phyloP scores from a whole-genome alignment of 2,329 filamentous ascomycete species.

The Xenoacremonium recifei region DNA sequence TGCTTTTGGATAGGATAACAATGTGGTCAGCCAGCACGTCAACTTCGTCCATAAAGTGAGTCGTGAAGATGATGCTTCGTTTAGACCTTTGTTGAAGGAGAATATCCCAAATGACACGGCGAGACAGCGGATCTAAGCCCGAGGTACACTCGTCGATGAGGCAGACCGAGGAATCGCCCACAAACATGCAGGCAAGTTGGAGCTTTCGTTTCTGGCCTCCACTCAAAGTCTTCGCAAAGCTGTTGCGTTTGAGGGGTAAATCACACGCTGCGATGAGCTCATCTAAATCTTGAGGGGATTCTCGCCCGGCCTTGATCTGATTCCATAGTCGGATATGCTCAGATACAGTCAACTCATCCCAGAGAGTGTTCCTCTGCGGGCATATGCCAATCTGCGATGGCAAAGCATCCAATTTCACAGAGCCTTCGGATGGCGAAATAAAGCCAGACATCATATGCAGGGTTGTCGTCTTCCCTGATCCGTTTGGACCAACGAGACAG shows the following conservation, averaged over 20 bases:
- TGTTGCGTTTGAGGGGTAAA: slow-evolving; percentile 55
- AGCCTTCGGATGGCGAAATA: slow-evolving; percentile 57
- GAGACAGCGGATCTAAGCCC: slow-evolving; percentile 64
- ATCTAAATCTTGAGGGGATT: slow-evolving; percentile 46
- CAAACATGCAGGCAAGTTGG: slow-evolving; percentile 71
- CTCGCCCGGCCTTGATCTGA: slow-evolving; percentile 48
- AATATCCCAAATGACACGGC: slow-evolving; percentile 70
- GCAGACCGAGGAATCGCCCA: slow-evolving; percentile 64
- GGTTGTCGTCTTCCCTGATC: slow-evolving; percentile 69
- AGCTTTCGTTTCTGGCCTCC: slow-evolving; percentile 71
- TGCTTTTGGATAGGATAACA: slow-evolving; percentile 62
- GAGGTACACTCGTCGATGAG: slow-evolving; percentile 70
- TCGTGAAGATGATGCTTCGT: slow-evolving; percentile 65
- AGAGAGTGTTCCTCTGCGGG: slow-evolving; percentile 67
- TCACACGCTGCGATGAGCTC: slow-evolving; percentile 58
- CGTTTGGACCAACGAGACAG: slow-evolving; percentile 67
- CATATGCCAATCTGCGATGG: slow-evolving; percentile 51
- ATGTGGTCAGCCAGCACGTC: slow-evolving; percentile 68
- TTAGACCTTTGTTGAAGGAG: slow-evolving; percentile 60
- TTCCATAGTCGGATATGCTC: slow-evolving; percentile 66
- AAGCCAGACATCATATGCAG: slow-evolving; percentile 67
- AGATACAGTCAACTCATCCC: slow-evolving; percentile 62
- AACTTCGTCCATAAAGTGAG: slow-evolving; percentile 70
- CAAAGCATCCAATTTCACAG: slow-evolving; percentile 55
- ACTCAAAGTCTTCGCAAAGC: slow-evolving; percentile 56